A percentile compares a stretch with the other conserved stretches of the same genome.
These are phyloP conservation scores for Lachnum nothofagi DNA, from an alignment of 2,329 filamentous ascomycete species.

Conservation along the genomic window DNA sequence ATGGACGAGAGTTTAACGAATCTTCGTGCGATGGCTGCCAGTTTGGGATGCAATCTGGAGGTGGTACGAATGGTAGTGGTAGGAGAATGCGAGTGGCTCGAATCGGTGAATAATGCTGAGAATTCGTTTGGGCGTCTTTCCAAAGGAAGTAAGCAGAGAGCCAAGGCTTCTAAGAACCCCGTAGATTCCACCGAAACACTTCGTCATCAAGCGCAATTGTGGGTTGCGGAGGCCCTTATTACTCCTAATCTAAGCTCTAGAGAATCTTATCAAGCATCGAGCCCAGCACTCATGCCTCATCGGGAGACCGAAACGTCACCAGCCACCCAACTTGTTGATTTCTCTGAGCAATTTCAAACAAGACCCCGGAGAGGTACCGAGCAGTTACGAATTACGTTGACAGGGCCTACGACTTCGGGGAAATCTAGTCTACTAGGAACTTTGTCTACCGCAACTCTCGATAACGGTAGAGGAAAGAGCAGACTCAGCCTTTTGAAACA, in stretches of 20 bases:
- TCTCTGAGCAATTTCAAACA: background rate
- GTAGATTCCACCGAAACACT: constrained; percentile 11
- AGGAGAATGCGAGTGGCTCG: constrained; percentile 71
- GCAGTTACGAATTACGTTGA: constrained; percentile 81
- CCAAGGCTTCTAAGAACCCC: background rate
- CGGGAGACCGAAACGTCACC: constrained; percentile 1
- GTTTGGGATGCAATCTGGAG: constrained; percentile 79
- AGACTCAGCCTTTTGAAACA: constrained; percentile 85
- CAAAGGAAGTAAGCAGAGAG: constrained; percentile 5
- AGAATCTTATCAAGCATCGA: constrained; percentile 1
- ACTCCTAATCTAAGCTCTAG: constrained; percentile 58
- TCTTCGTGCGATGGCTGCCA: constrained; percentile 84
- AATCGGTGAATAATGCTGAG: constrained; percentile 7
- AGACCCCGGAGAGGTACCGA: constrained; percentile 36
- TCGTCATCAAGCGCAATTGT: constrained; percentile 54
- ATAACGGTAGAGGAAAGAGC: constrained; percentile 89
- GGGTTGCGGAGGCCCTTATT: constrained; percentile 88
- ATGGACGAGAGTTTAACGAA: constrained; percentile 86
- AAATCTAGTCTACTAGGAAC: constrained; percentile 90
- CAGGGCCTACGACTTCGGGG: constrained; percentile 82
- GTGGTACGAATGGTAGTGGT: constrained; percentile 78
- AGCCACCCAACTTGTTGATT: background rate
- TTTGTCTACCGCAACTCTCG: constrained; percentile 77
- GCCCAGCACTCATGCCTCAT: background rate
- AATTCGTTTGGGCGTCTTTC: constrained; percentile 1